Evolutionary conservation across 768 basidiomycete genomes (phyloP), one percentile per base, ranked within the genome.

Genomic region (Naematelia encephala): DNA sequence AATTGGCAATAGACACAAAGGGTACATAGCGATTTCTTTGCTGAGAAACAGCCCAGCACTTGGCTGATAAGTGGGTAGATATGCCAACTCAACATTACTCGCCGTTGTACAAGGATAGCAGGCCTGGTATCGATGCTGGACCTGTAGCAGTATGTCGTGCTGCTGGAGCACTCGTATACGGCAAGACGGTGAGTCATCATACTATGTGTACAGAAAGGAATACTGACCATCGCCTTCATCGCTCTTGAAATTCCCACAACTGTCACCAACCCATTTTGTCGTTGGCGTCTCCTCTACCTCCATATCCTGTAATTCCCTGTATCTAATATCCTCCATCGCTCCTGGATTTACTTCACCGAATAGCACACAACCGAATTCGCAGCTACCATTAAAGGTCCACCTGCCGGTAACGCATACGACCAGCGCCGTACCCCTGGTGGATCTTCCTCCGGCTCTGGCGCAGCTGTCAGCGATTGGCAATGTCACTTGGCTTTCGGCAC

Each of bases 41-140:
- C 42, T 60, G 66, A 67, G 48, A 67, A 65, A 3, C 60, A 63
- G 45, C n/a, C n/a, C n/a, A n/a, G n/a, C n/a, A n/a, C n/a, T n/a
- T n/a, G 60, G 62, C 60, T 49, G 30, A 5, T 1, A 2, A 2
- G 22, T 23, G 8, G 28, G 50, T 29, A 66, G 76, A 78, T 51
- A 68, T 75, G 69, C 77, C 77, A 0, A 78, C 75, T 0, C 59
- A 73, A 53, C 65, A 74, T 50, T 53, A 59, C 54, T 77, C 75
- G 11, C 57, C 67, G 1, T 63, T 68, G 45, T 77, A 74, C 60
- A 66, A 70, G 46, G 65, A 59, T 48, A 50, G 65, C 34, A 14
- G 21, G 13, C 62, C 66, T 1, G 58, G 44, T 0, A 27, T 74
- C 14, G 77, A 78, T 51, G 74, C 77, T 2, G 50, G 46, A 2